Conservation (phyloP, 2,329 filamentous ascomycete genomes). For the Colletotrichum siamense region DNA sequence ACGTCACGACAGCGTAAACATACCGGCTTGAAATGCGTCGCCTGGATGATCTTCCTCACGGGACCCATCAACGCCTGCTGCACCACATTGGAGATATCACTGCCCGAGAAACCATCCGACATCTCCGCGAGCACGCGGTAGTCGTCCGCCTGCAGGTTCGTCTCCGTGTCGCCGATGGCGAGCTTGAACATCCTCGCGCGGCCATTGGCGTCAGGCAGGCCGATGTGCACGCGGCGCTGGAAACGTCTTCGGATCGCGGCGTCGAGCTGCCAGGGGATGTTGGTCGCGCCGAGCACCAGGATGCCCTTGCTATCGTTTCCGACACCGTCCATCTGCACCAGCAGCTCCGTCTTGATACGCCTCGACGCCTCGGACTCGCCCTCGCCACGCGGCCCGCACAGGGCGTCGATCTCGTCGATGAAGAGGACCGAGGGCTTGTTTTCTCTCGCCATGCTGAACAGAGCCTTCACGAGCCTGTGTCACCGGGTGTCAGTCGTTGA, state of each 20-base stretch:
- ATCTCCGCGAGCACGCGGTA: constrained; percentile 80
- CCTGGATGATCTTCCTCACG: constrained; percentile 93
- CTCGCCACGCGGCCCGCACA: constrained; percentile 91
- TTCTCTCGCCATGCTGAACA: constrained; percentile 97
- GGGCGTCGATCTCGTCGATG: constrained; percentile 96
- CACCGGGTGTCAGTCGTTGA: neutral
- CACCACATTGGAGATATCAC: constrained; percentile 94
- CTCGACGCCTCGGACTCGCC: constrained; percentile 97
- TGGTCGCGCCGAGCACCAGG: constrained; percentile 93
- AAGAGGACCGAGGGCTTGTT: constrained; percentile 99
- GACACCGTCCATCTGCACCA: constrained; percentile 99
- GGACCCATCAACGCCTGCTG: constrained; percentile 98
- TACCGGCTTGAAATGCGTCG: constrained; percentile 97
- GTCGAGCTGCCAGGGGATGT: constrained; percentile 98
- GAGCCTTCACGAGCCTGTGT: constrained; percentile 87
- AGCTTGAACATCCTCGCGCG: constrained; percentile 96
- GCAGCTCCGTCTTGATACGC: constrained; percentile 97
- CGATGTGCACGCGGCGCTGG: constrained; percentile 95
- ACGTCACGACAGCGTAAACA: constrained; percentile 23
- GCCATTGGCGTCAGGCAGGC: constrained; percentile 84
- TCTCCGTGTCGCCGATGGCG: constrained; percentile 91
- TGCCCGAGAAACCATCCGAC: constrained; percentile 94
- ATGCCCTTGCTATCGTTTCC: constrained; percentile 95
- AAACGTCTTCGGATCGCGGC: constrained; percentile 95
- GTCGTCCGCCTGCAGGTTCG: constrained; percentile 78